Evolutionary conservation across 768 basidiomycete species (phyloP).

Genomic region (Porphyrellus cyaneotinctus): DNA sequence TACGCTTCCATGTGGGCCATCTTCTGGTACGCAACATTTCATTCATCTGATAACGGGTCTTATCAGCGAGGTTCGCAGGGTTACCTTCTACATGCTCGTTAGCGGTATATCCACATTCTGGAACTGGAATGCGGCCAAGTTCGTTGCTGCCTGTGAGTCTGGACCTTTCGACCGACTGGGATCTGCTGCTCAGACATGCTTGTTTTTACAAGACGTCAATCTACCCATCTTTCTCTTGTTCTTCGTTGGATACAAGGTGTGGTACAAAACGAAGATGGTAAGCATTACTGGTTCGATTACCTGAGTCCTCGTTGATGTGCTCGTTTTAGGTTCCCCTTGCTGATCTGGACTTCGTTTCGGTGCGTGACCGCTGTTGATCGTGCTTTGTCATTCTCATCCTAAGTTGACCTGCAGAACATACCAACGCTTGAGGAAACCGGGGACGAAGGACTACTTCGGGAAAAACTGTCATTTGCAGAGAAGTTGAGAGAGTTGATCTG

Average conservation of each 20-base stretch:
- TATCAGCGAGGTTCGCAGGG: conserved; percentile 4
- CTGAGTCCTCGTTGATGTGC: neutral
- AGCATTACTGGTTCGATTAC: neutral
- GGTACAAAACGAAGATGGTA: conserved; percentile 21
- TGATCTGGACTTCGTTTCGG: conserved; percentile 73
- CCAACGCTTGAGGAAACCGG: conserved; percentile 71
- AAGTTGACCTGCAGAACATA: conserved; percentile 44
- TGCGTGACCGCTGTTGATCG: conserved; percentile 24
- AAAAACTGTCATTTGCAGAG: conserved; percentile 4
- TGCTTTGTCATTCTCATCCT: neutral
- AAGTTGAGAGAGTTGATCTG: conserved; percentile 7
- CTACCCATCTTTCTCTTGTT: conserved; percentile 40
- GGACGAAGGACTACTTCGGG: conserved; percentile 15
- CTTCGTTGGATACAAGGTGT: conserved; percentile 43
- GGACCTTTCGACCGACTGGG: neutral
- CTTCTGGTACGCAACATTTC: conserved; percentile 50
- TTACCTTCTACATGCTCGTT: conserved; percentile 52
- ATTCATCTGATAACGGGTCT: conserved; percentile 6
- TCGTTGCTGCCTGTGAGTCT: conserved; percentile 41
- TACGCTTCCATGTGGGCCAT: conserved; percentile 69
- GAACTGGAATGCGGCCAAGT: conserved; percentile 51
- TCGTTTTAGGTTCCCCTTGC: conserved; percentile 11
- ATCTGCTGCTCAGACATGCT: neutral
- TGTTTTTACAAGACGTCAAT: conserved; percentile 35
- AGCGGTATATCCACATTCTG: conserved; percentile 61